phyloP scores from a whole-genome alignment of 164 flowering plant species.

The Piper longum region DNA sequence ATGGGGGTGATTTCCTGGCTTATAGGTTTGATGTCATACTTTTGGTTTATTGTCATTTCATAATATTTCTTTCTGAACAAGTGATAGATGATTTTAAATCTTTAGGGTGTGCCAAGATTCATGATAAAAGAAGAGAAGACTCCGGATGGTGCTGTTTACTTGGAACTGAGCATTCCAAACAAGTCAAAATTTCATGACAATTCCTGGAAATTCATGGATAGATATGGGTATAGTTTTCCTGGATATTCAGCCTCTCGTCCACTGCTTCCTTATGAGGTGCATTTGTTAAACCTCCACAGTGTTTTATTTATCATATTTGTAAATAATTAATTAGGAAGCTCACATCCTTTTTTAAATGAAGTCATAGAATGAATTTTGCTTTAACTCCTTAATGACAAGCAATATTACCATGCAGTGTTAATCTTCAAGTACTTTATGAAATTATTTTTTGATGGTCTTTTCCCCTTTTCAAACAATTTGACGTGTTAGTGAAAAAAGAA shows the following conservation, averaged over 20 bases:
- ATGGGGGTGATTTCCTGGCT: too few relatives aligned
- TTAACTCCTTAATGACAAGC: too few relatives aligned
- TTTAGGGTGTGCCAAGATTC: conserved; percentile 22
- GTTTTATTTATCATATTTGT: not conserved
- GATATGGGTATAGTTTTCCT: conserved; percentile 70
- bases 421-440: too few relatives aligned
- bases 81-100: not conserved
- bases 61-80: not conserved
- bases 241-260: conserved; percentile 23
- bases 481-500: too few relatives aligned
- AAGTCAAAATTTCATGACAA: conserved; percentile 23
- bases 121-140: conserved; percentile 40
- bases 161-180: conserved; percentile 47
- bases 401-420: too few relatives aligned
- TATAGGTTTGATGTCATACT: too few relatives aligned
- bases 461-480: too few relatives aligned
- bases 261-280: conserved; percentile 81
- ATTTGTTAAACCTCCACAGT: not conserved
- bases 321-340: not conserved
- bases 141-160: conserved; percentile 43
- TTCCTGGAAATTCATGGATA: conserved; percentile 65
- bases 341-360: too few relatives aligned
- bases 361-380: too few relatives aligned
- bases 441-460: too few relatives aligned
- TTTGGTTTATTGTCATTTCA: not conserved